These are phyloP conservation scores for Ophiostoma pallidulum DNA, from an alignment of 2,329 filamentous ascomycete species.

Conservation along the genomic window DNA sequence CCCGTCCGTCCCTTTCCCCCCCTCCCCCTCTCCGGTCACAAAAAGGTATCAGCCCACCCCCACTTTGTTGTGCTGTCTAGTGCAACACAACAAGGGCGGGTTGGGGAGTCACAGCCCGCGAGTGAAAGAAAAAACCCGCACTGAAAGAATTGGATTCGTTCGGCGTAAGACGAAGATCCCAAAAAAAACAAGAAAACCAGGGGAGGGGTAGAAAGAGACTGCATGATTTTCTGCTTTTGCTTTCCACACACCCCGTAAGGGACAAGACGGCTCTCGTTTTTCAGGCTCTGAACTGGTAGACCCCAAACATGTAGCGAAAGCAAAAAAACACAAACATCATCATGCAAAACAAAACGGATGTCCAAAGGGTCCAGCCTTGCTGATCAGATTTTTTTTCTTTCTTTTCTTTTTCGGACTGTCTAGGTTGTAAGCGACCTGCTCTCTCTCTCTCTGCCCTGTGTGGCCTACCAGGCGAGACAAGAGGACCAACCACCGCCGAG, in stretches of 20 bases:
- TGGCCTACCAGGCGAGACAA: not conserved
- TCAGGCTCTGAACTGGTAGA: conserved; percentile 12
- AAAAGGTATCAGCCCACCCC: not conserved
- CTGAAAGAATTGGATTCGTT: not conserved
- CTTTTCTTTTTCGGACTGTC: conserved; percentile 9
- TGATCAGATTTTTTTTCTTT: conserved; percentile 21
- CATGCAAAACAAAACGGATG: conserved; percentile 2
- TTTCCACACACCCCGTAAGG: conserved; percentile 4
- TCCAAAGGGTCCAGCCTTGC: conserved; percentile 16
- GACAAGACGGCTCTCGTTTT: conserved; percentile 1
- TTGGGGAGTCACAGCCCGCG: not conserved
- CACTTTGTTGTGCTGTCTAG: conserved; percentile 4
- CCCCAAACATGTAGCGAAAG: conserved; percentile 13
- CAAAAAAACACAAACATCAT: conserved; percentile 9
- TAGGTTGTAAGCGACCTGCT: conserved; percentile 23
- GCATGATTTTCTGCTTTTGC: conserved; percentile 1
- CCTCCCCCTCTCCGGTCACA: conserved; percentile 1
- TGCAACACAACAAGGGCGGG: conserved; percentile 1
- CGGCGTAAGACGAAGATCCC: conserved; percentile 6
- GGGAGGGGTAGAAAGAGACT: conserved; percentile 8
- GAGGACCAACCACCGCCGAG: not conserved
- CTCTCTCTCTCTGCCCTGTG: not conserved
- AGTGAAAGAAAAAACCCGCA: not conserved
- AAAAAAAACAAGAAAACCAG: conserved; percentile 1
- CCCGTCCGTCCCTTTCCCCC: conserved; percentile 6